These are phyloP conservation scores for Lumnitzera littorea DNA, from an alignment of 345 rosid genomes.

Conservation along the genomic window DNA sequence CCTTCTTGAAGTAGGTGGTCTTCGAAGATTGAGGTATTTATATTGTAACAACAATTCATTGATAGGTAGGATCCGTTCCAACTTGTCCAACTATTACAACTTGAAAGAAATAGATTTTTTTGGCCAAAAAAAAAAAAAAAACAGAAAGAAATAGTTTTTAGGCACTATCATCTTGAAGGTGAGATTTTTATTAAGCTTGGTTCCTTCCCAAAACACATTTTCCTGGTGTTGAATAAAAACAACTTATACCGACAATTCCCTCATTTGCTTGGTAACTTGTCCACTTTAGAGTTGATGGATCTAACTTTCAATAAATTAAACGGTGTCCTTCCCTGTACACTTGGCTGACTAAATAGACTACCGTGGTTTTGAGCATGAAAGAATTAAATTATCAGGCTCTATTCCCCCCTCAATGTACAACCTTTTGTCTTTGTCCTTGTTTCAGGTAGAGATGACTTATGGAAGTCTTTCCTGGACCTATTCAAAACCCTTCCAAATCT, in stretches of 20 bases:
- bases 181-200: not conserved
- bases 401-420: not conserved
- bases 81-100: not conserved
- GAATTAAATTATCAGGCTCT: not conserved
- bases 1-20: not conserved
- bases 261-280: not conserved
- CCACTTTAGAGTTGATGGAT: not conserved
- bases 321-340: too few relatives aligned
- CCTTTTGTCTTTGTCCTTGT: not conserved
- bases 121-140: too few relatives aligned
- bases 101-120: fast-evolving
- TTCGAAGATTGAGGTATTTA: not conserved
- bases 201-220: not conserved
- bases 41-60: not conserved
- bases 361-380: too few relatives aligned
- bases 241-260: not conserved
- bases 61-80: not conserved
- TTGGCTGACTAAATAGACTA: too few relatives aligned
- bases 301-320: not conserved
- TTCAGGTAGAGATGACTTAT: not conserved
- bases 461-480: not conserved
- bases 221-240: not conserved
- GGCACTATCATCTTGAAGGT: too few relatives aligned
- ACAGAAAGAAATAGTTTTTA: too few relatives aligned
- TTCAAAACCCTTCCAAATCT: not conserved